Evolutionary conservation across 2,329 filamentous ascomycete genomes (phyloP).

Genomic region (Beauveria rudraprayagi): DNA sequence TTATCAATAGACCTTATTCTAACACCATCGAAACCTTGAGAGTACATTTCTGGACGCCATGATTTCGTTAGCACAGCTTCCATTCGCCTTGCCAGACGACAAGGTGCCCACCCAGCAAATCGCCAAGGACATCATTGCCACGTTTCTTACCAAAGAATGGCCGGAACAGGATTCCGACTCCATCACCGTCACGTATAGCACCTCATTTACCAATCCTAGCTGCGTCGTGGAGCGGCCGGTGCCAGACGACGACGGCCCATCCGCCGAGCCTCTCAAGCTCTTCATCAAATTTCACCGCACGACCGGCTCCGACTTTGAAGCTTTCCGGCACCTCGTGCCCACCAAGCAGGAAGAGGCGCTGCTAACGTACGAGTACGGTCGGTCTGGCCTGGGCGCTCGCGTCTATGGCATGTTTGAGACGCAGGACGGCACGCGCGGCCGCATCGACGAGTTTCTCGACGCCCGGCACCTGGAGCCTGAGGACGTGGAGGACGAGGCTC

Average conservation of each 20-base stretch:
- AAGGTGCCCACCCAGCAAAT: slow-evolving; percentile 10
- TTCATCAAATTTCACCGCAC: slow-evolving; percentile 15
- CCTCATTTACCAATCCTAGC: slow-evolving; percentile 12
- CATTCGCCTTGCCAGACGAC: slow-evolving; percentile 11
- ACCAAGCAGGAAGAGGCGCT: slow-evolving; percentile 13
- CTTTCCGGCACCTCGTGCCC: slow-evolving; percentile 11
- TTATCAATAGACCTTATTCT: neutral
- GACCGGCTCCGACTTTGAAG: neutral
- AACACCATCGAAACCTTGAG: neutral
- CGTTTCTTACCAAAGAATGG: slow-evolving; percentile 15
- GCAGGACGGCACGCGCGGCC: slow-evolving; percentile 12
- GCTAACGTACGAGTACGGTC: slow-evolving; percentile 11
- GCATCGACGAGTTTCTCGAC: slow-evolving; percentile 15
- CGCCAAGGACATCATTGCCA: slow-evolving; percentile 10
- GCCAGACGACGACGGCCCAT: neutral
- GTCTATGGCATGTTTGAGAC: slow-evolving; percentile 15
- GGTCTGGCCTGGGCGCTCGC: slow-evolving; percentile 12
- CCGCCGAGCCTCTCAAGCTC: slow-evolving; percentile 12
- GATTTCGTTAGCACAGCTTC: neutral
- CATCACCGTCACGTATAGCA: slow-evolving; percentile 7
- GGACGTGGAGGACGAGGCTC: slow-evolving; percentile 12
- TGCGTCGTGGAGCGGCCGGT: slow-evolving; percentile 11
- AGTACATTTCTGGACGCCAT: neutral
- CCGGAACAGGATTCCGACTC: slow-evolving; percentile 8
- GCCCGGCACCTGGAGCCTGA: slow-evolving; percentile 13